Evolutionary conservation across 495 filamentous ascomycete species (phyloP).

Genomic region (Penicillium cinerascens): DNA sequence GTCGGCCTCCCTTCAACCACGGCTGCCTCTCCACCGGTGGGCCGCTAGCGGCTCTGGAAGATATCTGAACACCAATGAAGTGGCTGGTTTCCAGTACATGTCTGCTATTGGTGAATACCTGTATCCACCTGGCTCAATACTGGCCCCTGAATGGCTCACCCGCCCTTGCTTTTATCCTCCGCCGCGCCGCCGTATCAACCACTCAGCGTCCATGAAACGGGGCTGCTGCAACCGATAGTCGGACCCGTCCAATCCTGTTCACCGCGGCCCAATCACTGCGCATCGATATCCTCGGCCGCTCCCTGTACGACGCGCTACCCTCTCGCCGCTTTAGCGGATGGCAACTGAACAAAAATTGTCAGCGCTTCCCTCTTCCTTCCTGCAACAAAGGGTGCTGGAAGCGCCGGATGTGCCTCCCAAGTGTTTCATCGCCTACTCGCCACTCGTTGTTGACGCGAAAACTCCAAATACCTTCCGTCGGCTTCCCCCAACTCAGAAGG

Average conservation of each 20-base stretch:
- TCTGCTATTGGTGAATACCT: not conserved
- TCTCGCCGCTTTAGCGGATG: constrained; percentile 41
- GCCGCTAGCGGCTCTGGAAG: constrained; percentile 26
- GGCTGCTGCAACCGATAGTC: constrained; percentile 33
- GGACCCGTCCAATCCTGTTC: constrained; percentile 14
- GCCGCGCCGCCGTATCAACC: constrained; percentile 33
- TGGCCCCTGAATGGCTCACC: constrained; percentile 23
- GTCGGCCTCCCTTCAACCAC: constrained; percentile 29
- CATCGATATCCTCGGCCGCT: constrained; percentile 23
- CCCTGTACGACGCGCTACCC: constrained; percentile 32
- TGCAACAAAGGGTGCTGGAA: not conserved
- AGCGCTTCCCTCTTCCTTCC: constrained; percentile 20
- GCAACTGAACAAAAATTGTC: constrained; percentile 44
- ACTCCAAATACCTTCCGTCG: not conserved
- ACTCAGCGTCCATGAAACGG: constrained; percentile 29
- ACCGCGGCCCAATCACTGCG: constrained; percentile 32
- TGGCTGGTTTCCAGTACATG: constrained; percentile 3
- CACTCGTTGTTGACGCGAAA: not conserved
- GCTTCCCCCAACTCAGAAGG: not conserved
- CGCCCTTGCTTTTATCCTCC: constrained; percentile 33
- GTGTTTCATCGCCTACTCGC: not conserved
- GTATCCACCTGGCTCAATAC: constrained; percentile 9
- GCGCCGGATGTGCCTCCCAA: not conserved
- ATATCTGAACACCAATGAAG: constrained; percentile 2
- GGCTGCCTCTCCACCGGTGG: constrained; percentile 15